These are phyloP conservation scores for Fusarium agapanthi DNA, from an alignment of 2,329 filamentous ascomycete genomes.

Conservation along the genomic window DNA sequence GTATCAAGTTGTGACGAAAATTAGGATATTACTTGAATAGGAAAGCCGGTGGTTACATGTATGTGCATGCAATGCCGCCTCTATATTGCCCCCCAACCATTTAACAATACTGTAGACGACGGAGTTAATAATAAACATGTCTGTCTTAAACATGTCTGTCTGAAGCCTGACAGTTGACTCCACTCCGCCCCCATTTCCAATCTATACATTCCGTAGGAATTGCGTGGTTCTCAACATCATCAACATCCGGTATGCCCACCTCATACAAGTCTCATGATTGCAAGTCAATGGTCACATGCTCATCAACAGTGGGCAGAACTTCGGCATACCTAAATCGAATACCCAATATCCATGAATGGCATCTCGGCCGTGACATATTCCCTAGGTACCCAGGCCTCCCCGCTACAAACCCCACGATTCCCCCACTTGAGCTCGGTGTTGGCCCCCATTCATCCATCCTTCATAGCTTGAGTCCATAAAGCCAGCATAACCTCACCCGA, in stretches of 20 bases:
- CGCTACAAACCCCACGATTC: slow-evolving; percentile 21
- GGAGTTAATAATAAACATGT: background rate
- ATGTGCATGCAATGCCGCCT: background rate
- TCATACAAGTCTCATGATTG: background rate
- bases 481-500: slow-evolving; percentile 5
- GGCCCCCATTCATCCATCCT: background rate
- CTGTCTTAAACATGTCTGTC: no score
- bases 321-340: background rate
- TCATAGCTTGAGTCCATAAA: background rate
- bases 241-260: background rate
- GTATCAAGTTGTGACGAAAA: background rate
- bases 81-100: background rate
- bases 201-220: background rate
- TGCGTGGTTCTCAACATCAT: background rate
- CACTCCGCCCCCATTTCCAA: background rate
- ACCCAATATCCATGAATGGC: background rate
- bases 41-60: background rate
- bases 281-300: slow-evolving; percentile 8
- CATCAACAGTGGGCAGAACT: background rate
- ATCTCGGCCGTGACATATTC: slow-evolving; percentile 1
- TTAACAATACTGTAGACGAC: background rate
- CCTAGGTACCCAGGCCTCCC: slow-evolving; percentile 13
- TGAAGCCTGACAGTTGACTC: background rate
- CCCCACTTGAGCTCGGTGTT: slow-evolving; percentile 14
- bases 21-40: background rate